Percentiles rank a stretch among this genome's conserved stretches.
phyloP scores from a whole-genome alignment of 2,329 filamentous ascomycete genomes.

The Cryphonectria japonica region DNA sequence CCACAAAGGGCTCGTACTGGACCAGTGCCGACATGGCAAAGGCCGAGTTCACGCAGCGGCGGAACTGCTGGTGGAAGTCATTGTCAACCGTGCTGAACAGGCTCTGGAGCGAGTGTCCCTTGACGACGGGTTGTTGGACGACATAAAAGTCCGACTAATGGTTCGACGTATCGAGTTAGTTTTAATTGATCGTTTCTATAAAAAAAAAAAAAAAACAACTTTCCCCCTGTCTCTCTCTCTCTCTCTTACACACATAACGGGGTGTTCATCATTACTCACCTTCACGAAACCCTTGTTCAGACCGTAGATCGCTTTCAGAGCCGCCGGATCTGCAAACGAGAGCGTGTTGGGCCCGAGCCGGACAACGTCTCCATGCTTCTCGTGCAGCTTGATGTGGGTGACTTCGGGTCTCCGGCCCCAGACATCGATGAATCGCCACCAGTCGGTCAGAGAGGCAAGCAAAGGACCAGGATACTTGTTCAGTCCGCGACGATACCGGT shows the following conservation, averaged over 20 bases:
- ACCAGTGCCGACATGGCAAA: slow-evolving; percentile 79
- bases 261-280: slow-evolving; percentile 51
- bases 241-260: slow-evolving; percentile 42
- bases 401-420: slow-evolving; percentile 66
- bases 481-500: slow-evolving; percentile 60
- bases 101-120: slow-evolving; percentile 69
- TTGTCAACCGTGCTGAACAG: slow-evolving; percentile 80
- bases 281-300: slow-evolving; percentile 82
- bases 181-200: neutral
- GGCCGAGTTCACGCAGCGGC: slow-evolving; percentile 74
- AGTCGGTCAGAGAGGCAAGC: slow-evolving; percentile 69
- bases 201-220: slow-evolving; percentile 39
- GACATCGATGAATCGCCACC: slow-evolving; percentile 76
- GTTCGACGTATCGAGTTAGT: neutral
- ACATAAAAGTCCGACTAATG: slow-evolving; percentile 76
- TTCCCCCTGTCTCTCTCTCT: no score
- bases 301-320: slow-evolving; percentile 56
- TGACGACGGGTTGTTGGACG: slow-evolving; percentile 73
- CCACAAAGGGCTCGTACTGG: slow-evolving; percentile 80
- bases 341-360: slow-evolving; percentile 45
- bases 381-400: slow-evolving; percentile 64
- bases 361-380: slow-evolving; percentile 43
- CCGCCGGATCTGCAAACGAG: slow-evolving; percentile 38
- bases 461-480: slow-evolving; percentile 74
- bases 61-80: slow-evolving; percentile 73